Evolutionary conservation across 371 early-diverging fungal genomes (phyloP), one percentile per base, ranked within the genome.

Genomic region (Apophysomyces trapeziformis): DNA sequence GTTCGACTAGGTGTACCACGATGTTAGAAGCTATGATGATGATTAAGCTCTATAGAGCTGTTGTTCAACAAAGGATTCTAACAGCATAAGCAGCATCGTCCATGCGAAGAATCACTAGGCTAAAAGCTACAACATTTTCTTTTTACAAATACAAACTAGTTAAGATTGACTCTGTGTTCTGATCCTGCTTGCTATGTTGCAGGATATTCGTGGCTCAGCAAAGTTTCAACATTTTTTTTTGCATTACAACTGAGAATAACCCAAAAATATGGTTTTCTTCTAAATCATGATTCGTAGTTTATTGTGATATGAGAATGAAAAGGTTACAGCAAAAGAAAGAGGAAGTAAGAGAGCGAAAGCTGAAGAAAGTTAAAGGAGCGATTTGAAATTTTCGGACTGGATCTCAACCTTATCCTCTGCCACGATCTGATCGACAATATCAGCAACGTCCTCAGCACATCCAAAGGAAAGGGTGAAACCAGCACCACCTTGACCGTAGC

Each of bases 401-500:
- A 26, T 9, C 21, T 50, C 21, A 50, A 21, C 21, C 54, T 50
- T 50, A 26, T 32, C 58, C 35, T 58, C 58, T 59, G 38, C 38
- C 32, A 44, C 18, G 60, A 65, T 7, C 36, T 70, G 66, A 57
- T 65, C n/a, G 36, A 59, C 13, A 63, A 72, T 57, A 65, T 72
- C 54, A 2, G 54, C 54, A 21, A 50, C 21, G 21, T 50, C 54
- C 11, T 50, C 54, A 50, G 54, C 54, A 50, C 54, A 50, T 7
- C 54, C 54, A 21, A 50, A 50, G 54, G 54, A 50, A 11, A 50
- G 54, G 21, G 54, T 50, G 54, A 50, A 50, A 50, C 54, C 54
- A 50, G 54, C 16, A 50, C 54, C 54, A 50, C 54, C 54, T 11
- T 50, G 54, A 11, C 54, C 54, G 54, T 50, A 50, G 54, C 54